phyloP scores from a whole-genome alignment of 495 filamentous ascomycete genomes.

The Daldinia decipiens region DNA sequence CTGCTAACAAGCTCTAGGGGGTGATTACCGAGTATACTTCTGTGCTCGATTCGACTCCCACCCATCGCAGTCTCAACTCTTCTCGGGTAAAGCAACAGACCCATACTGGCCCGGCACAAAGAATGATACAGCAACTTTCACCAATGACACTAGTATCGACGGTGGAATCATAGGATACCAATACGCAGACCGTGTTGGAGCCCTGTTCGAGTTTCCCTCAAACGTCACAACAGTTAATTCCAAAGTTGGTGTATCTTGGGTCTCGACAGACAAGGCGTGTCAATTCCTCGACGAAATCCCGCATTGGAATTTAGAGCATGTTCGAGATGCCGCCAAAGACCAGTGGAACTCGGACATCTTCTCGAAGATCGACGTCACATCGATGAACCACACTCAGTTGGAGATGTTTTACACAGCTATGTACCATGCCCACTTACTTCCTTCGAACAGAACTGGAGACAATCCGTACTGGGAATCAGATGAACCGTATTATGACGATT shows the following conservation, averaged over 20 bases:
- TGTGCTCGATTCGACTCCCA: constrained; percentile 68
- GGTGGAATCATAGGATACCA: constrained; percentile 35
- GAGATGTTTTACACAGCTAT: constrained; percentile 68
- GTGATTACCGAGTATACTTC: constrained; percentile 63
- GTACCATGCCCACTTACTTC: constrained; percentile 74
- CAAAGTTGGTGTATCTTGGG: constrained; percentile 73
- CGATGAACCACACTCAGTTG: constrained; percentile 62
- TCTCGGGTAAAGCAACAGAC: constrained; percentile 51
- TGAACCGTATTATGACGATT: constrained; percentile 70
- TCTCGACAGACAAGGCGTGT: constrained; percentile 71
- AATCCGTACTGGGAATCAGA: constrained; percentile 70
- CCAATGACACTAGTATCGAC: constrained; percentile 23
- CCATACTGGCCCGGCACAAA: constrained; percentile 35
- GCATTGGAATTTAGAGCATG: constrained; percentile 51
- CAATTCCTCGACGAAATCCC: constrained; percentile 67
- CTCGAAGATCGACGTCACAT: constrained; percentile 65
- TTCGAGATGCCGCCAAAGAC: constrained; percentile 59
- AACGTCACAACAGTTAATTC: constrained; percentile 59
- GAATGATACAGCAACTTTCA: constrained; percentile 24
- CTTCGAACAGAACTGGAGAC: constrained; percentile 73
- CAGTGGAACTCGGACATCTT: constrained; percentile 70
- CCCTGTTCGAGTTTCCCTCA: constrained; percentile 49
- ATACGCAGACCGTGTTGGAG: constrained; percentile 52
- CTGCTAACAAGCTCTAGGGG: constrained; percentile 18
- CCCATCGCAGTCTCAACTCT: constrained; percentile 55